Conservation (phyloP, 2,329 filamentous ascomycete species). For the Trichoderma lentiforme region DNA sequence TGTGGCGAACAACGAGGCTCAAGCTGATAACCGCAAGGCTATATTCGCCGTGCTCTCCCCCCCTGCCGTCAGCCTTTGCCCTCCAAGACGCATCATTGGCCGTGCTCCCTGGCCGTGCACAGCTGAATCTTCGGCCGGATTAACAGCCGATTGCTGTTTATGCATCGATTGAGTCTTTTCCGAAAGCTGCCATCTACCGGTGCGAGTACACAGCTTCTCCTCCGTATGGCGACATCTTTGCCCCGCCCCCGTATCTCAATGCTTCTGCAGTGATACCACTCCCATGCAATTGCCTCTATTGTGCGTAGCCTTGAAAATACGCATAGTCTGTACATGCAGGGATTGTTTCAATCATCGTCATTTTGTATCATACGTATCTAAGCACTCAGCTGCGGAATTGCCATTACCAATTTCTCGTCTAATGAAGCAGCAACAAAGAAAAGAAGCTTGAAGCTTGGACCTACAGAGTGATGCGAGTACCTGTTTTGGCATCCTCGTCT, state of each 20-base stretch:
- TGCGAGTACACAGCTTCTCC: neutral
- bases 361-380: neutral
- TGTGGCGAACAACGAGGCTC: neutral
- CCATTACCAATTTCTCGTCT: neutral
- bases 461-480: neutral
- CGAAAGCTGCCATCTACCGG: neutral
- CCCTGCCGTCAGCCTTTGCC: neutral
- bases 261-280: neutral
- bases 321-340: neutral
- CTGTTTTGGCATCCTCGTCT: neutral
- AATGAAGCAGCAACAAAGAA: neutral
- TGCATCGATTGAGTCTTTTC: neutral
- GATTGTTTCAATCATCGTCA: neutral
- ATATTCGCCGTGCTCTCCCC: neutral
- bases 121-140: neutral
- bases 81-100: neutral
- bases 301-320: neutral
- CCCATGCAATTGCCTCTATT: no score
- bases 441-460: neutral
- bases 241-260: neutral
- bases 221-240: neutral
- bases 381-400: neutral
- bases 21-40: neutral
- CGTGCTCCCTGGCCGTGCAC: neutral
- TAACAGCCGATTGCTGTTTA: neutral